Conservation (phyloP, 495 filamentous ascomycete genomes). For the Penicillium bialowiezense region DNA sequence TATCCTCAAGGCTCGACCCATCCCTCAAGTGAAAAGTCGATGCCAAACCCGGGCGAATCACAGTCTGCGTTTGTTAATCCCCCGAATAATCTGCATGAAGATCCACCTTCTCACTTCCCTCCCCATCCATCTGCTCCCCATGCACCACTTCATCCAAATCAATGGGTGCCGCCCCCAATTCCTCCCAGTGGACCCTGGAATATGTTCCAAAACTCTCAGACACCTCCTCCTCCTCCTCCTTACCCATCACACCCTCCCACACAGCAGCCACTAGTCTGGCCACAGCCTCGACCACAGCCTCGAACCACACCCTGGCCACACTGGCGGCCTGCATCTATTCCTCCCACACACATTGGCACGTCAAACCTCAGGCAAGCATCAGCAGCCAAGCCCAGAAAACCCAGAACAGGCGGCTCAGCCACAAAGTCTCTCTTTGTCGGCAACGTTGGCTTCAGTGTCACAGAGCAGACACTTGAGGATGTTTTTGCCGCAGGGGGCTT, state of each 20-base stretch:
- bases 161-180: neutral
- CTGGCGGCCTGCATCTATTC: neutral
- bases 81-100: neutral
- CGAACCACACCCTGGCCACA: neutral
- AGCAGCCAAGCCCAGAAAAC: neutral
- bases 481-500: slow-evolving; percentile 72
- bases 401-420: slow-evolving; percentile 28
- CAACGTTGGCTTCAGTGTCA: slow-evolving; percentile 82
- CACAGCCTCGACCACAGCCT: neutral
- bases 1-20: neutral
- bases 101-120: too few species aligned
- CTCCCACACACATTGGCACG: slow-evolving; percentile 4
- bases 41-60: neutral
- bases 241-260: neutral
- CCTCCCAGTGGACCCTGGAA: neutral
- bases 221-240: slow-evolving; percentile 5
- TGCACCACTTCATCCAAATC: neutral
- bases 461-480: slow-evolving; percentile 66
- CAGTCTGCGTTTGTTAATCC: neutral
- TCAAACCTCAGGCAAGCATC: neutral
- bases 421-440: slow-evolving; percentile 87
- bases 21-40: neutral
- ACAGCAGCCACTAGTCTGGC: too few species aligned
- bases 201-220: neutral
- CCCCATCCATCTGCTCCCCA: neutral